These are phyloP conservation scores for Solanum arcanum DNA, from an alignment of 257 asterid species.

Conservation along the genomic window DNA sequence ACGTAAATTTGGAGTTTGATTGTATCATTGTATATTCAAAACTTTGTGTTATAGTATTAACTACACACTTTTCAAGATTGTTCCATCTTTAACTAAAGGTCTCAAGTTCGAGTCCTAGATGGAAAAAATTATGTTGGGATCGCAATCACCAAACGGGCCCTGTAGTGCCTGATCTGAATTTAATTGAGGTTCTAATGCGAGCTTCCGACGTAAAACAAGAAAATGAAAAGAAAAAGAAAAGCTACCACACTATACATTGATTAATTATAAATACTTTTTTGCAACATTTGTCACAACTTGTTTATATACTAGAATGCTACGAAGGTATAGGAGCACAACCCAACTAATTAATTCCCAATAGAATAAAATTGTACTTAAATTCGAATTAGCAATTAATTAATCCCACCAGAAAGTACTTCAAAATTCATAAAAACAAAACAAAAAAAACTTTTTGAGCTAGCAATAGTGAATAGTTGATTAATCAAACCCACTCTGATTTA, in stretches of 20 bases:
- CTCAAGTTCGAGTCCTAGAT: too few relatives aligned
- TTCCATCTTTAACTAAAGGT: background rate
- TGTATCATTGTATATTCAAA: background rate
- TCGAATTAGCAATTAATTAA: background rate
- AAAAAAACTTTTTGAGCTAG: background rate
- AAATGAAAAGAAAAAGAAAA: too few relatives aligned
- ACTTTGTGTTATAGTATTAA: background rate
- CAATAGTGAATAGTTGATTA: background rate
- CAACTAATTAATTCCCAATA: background rate
- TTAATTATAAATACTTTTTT: background rate
- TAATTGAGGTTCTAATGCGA: too few relatives aligned
- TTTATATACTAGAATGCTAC: background rate
- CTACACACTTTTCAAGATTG: background rate
- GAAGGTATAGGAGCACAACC: background rate
- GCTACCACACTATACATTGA: background rate
- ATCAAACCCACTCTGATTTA: background rate
- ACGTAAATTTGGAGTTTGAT: background rate
- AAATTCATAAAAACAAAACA: background rate
- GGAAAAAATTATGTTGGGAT: background rate
- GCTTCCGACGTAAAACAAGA: rapidly evolving
- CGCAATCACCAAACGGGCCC: background rate
- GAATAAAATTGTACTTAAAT: background rate
- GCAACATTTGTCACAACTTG: background rate
- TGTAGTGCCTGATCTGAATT: rapidly evolving
- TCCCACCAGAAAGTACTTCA: background rate